phyloP scores from a whole-genome alignment of 2,329 filamentous ascomycete genomes.

The Fusarium sp. region DNA sequence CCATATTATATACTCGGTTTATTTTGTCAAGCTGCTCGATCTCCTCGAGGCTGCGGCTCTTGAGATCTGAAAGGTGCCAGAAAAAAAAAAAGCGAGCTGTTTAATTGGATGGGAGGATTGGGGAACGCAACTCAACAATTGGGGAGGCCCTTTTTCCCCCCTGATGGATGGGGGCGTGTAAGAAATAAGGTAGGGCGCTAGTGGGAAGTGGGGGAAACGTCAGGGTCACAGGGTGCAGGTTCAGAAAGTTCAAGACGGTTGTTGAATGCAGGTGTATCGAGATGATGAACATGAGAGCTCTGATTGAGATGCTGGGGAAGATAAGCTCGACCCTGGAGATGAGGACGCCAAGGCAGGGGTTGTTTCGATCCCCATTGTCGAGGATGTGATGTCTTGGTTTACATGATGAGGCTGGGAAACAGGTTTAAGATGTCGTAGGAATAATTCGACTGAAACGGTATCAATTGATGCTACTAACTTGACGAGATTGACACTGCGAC shows the following conservation, averaged over 20 bases:
- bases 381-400: not conserved
- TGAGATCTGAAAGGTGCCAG: slow-evolving; percentile 12
- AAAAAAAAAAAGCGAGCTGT: slow-evolving; percentile 4
- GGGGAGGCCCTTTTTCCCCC: slow-evolving; percentile 37
- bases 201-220: slow-evolving; percentile 27
- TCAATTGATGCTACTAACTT: not conserved
- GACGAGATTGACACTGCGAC: not conserved
- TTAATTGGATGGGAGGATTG: slow-evolving; percentile 38
- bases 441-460: not conserved
- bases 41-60: slow-evolving; percentile 36
- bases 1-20: no score
- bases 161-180: slow-evolving; percentile 12
- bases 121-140: slow-evolving; percentile 49
- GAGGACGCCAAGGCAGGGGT: not conserved
- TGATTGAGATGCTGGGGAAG: slow-evolving; percentile 7
- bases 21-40: no score
- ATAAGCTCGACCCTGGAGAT: slow-evolving; percentile 6
- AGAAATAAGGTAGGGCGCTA: slow-evolving; percentile 37
- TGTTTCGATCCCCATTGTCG: not conserved
- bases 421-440: not conserved
- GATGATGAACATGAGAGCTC: slow-evolving; percentile 2
- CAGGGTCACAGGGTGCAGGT: not conserved
- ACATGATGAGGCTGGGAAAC: not conserved
- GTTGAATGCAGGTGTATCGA: slow-evolving; percentile 3
- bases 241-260: not conserved